These are phyloP conservation scores for Fusarium nelsonii DNA, from an alignment of 2,329 filamentous ascomycete genomes.

Conservation along the genomic window DNA sequence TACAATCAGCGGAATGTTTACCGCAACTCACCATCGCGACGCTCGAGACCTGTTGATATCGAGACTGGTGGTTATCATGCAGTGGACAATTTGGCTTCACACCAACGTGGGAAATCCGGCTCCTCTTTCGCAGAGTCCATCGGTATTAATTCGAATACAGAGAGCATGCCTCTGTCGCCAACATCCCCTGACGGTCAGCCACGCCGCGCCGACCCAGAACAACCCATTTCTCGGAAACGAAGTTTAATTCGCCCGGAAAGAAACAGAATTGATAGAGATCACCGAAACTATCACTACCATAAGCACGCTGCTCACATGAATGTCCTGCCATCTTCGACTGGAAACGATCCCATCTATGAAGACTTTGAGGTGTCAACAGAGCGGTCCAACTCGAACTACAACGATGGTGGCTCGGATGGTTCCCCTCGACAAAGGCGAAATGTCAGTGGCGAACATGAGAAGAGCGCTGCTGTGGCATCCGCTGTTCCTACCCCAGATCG, in stretches of 20 bases:
- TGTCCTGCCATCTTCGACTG: constrained; percentile 89
- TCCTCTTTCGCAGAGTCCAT: constrained; percentile 71
- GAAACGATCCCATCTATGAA: constrained; percentile 89
- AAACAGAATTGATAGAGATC: constrained; percentile 83
- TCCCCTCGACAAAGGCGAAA: constrained; percentile 57
- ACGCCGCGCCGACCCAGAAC: constrained; percentile 48
- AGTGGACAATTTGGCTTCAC: constrained; percentile 56
- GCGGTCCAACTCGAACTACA: constrained; percentile 60
- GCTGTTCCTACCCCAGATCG: constrained; percentile 54
- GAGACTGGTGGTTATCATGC: constrained; percentile 71
- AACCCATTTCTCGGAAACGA: constrained; percentile 75
- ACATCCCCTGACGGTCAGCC: constrained; percentile 52
- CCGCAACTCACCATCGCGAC: constrained; percentile 75
- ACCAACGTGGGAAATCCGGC: constrained; percentile 69
- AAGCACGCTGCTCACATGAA: constrained; percentile 95
- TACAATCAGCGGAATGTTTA: constrained; percentile 74
- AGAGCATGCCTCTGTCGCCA: constrained; percentile 67
- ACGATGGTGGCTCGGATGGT: constrained; percentile 61
- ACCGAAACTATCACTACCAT: constrained; percentile 96
- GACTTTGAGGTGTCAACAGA: constrained; percentile 76
- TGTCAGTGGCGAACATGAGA: constrained; percentile 51
- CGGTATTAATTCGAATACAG: constrained; percentile 67
- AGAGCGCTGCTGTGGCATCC: constrained; percentile 47
- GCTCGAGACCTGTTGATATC: constrained; percentile 74
- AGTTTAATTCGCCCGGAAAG: constrained; percentile 92